A percentile compares a stretch with the other conserved stretches of the same genome.
Evolutionary conservation across 768 basidiomycete species (phyloP).

Genomic region (Lenzites betulinus): DNA sequence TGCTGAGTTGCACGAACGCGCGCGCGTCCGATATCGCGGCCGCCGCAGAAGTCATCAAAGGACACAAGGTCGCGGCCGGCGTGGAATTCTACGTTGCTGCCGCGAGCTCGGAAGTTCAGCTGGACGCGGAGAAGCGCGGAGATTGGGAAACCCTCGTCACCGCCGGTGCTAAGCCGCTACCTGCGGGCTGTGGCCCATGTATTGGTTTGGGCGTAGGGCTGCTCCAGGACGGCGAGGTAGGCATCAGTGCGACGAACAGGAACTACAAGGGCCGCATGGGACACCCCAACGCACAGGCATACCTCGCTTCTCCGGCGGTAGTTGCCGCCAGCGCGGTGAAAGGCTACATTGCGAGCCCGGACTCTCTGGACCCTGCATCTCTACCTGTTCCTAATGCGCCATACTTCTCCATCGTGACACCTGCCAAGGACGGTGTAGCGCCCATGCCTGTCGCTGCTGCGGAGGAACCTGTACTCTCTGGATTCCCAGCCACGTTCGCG

Average conservation of each 20-base stretch:
- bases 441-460: constrained; percentile 32
- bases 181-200: constrained; percentile 97
- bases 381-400: constrained; percentile 57
- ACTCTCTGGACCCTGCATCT: constrained; percentile 53
- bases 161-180: constrained; percentile 91
- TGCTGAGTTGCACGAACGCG: constrained; percentile 97
- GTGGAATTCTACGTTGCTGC: constrained; percentile 99
- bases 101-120: constrained; percentile 89
- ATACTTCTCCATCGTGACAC: constrained; percentile 53
- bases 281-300: constrained; percentile 90
- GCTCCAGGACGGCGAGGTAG: constrained; percentile 91
- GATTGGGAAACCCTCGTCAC: constrained; percentile 86
- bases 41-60: constrained; percentile 87
- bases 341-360: constrained; percentile 87
- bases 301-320: constrained; percentile 94
- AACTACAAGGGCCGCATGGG: constrained; percentile 99
- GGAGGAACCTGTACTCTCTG: constrained; percentile 68
- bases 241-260: constrained; percentile 97
- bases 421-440: constrained; percentile 26
- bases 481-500: constrained; percentile 81
- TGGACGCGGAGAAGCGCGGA: constrained; percentile 80
- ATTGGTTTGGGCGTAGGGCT: constrained; percentile 94
- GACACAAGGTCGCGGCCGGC: constrained; percentile 76
- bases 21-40: constrained; percentile 93
- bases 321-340: constrained; percentile 95